A percentile compares a stretch with the other conserved stretches of the same genome.
Evolutionary conservation across 208 protist genomes (phyloP).

Genomic region (Pavlovales sp.): DNA sequence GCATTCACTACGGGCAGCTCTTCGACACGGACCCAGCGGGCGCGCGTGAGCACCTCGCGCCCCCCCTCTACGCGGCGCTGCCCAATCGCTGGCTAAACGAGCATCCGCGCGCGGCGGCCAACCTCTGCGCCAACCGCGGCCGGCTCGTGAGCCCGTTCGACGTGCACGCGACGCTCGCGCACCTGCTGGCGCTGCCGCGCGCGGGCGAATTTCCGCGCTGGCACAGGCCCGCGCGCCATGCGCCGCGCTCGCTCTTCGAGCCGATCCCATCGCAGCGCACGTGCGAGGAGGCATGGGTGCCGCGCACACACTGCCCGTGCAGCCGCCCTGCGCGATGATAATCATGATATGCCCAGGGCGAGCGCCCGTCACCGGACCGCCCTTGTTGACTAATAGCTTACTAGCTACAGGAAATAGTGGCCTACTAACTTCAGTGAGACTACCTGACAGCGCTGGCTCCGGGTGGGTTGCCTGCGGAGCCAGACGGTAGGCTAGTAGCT

Average conservation of each 20-base stretch:
- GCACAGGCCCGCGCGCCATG: neutral
- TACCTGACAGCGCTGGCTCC: no score
- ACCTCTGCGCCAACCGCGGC: neutral
- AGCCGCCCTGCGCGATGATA: no score
- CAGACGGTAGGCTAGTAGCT: no score
- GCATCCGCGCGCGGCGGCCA: neutral
- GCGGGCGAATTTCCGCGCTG: neutral
- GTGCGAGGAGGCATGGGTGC: slow-evolving; percentile 15
- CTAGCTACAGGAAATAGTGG: no score
- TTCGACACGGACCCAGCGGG: neutral
- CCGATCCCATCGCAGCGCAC: neutral
- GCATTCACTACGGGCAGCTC: slow-evolving; percentile 21
- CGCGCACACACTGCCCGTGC: neutral
- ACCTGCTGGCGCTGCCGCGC: neutral
- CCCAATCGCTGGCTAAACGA: neutral
- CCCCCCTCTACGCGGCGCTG: neutral
- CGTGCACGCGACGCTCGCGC: slow-evolving; percentile 23
- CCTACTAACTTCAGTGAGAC: no score
- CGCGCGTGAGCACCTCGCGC: neutral
- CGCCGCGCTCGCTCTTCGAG: neutral
- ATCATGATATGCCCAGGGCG: no score
- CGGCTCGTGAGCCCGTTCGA: slow-evolving; percentile 25
- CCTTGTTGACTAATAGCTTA: no score
- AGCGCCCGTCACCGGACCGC: no score
- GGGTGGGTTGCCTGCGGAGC: no score